Conservation (phyloP, 768 basidiomycete genomes). For the Termitomyces sp. region DNA sequence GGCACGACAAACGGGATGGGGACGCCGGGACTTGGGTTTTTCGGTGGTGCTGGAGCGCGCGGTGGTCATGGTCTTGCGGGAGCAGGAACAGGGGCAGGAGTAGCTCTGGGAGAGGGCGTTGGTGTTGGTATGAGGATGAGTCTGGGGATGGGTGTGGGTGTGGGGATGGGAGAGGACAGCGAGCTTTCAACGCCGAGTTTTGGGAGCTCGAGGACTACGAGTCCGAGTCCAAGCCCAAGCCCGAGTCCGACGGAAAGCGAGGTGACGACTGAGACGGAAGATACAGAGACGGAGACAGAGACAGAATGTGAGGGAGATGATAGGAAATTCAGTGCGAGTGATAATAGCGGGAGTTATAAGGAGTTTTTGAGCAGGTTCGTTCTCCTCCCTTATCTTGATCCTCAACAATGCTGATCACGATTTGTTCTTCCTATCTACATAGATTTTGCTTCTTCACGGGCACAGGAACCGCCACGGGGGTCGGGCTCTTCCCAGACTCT, state of each 20-base stretch:
- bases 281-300: slow-evolving; percentile 19
- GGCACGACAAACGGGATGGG: background rate
- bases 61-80: background rate
- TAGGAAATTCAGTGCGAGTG: background rate
- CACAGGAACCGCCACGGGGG: slow-evolving; percentile 23
- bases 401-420: background rate
- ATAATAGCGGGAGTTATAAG: slow-evolving; percentile 40
- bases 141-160: background rate
- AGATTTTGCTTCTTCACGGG: slow-evolving; percentile 87
- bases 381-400: background rate
- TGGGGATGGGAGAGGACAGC: slow-evolving; percentile 24
- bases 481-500: slow-evolving; percentile 1
- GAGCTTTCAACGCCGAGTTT: slow-evolving; percentile 47
- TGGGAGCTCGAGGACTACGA: slow-evolving; percentile 37
- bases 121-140: background rate
- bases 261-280: slow-evolving; percentile 26
- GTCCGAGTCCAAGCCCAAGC: slow-evolving; percentile 1
- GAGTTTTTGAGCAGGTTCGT: slow-evolving; percentile 63
- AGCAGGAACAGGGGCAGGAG: background rate
- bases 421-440: background rate
- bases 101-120: background rate
- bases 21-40: background rate
- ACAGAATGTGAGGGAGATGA: slow-evolving; percentile 6
- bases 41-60: background rate
- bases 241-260: slow-evolving; percentile 7